phyloP scores from a whole-genome alignment of 495 filamentous ascomycete species.

The Acidiella bohemica region DNA sequence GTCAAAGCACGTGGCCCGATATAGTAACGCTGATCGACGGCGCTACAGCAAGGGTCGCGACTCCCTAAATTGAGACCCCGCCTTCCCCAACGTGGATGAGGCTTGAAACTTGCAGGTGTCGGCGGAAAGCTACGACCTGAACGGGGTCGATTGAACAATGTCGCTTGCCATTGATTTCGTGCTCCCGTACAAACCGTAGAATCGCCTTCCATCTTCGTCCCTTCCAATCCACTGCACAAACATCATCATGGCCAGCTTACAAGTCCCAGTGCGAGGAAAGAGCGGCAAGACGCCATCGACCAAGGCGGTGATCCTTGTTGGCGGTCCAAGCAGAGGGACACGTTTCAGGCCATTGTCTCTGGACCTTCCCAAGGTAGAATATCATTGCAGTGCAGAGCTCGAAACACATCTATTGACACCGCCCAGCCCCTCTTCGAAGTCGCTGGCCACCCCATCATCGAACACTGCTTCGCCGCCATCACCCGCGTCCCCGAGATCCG shows the following conservation, averaged over 20 bases:
- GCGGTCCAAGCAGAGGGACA: conserved; percentile 87
- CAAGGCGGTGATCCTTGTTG: conserved; percentile 63
- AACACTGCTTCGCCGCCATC: conserved; percentile 89
- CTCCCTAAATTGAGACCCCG: no score
- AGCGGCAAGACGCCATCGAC: conserved; percentile 36
- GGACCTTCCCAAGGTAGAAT: conserved; percentile 82
- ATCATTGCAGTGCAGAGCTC: not conserved
- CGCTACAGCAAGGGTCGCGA: no score
- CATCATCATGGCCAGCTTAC: conserved; percentile 18
- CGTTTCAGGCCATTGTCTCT: conserved; percentile 92
- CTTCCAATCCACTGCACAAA: no score
- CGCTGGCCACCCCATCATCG: conserved; percentile 90
- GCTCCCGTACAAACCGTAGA: no score
- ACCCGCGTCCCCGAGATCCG: conserved; percentile 83
- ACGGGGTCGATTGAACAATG: no score
- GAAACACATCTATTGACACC: not conserved
- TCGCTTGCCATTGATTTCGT: no score
- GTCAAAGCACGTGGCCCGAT: no score
- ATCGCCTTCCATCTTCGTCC: no score
- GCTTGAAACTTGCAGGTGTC: no score
- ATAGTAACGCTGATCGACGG: no score
- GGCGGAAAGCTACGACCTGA: no score
- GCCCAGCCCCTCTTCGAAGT: conserved; percentile 92
- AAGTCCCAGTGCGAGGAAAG: conserved; percentile 27
- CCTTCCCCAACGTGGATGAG: no score